phyloP scores from a whole-genome alignment of 768 basidiomycete species.

The Phylloporus sp. region DNA sequence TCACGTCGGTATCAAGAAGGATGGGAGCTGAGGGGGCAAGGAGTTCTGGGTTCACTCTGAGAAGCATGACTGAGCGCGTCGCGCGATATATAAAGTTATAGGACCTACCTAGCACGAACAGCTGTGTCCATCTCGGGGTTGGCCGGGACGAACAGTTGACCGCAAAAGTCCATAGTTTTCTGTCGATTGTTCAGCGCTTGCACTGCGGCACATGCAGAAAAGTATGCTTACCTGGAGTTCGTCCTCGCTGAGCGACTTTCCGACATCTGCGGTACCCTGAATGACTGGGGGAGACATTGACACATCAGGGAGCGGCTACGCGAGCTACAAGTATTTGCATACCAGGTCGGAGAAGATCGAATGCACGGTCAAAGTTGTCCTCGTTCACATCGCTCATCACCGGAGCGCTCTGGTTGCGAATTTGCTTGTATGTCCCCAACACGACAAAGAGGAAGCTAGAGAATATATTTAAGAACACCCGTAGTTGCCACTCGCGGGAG shows the following conservation, averaged over 20 bases:
- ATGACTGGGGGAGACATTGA: background rate
- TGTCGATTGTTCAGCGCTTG: background rate
- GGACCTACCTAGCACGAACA: background rate
- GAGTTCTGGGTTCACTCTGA: background rate
- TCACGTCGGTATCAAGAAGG: background rate
- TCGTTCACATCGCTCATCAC: constrained; percentile 11
- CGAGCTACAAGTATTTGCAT: background rate
- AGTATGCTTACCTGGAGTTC: background rate
- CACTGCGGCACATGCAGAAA: background rate
- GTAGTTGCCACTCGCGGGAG: background rate
- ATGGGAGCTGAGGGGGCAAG: background rate
- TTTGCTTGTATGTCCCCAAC: constrained; percentile 11
- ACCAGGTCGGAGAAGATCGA: background rate
- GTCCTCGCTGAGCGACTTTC: background rate
- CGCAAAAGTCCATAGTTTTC: background rate
- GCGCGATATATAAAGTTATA: background rate
- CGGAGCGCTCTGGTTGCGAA: constrained; percentile 6
- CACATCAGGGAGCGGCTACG: background rate
- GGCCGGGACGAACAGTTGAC: background rate
- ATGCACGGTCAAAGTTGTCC: constrained; percentile 8
- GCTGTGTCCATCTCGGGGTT: background rate
- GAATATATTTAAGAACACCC: background rate
- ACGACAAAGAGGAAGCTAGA: constrained; percentile 7
- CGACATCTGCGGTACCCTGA: background rate
- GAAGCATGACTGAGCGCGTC: background rate